A percentile compares a stretch with the other conserved stretches of the same genome.
These are phyloP conservation scores for Nannochloropsis granulata DNA, from an alignment of 108 stramenopile species.

Conservation along the genomic window DNA sequence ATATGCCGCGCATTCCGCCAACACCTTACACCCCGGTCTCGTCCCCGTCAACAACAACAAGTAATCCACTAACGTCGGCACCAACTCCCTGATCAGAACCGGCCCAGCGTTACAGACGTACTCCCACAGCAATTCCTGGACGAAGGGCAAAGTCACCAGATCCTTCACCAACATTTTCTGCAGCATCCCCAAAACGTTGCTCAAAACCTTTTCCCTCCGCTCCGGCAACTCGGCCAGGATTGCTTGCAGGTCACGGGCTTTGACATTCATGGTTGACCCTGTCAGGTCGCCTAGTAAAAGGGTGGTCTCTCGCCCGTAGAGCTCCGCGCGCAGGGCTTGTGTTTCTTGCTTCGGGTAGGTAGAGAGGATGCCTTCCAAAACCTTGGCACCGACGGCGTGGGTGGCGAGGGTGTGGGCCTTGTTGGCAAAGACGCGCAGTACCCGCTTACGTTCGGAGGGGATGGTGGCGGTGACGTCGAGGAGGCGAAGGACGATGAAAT, in stretches of 20 bases:
- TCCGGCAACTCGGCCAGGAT: conserved; percentile 14
- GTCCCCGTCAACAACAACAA: neutral
- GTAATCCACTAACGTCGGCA: neutral
- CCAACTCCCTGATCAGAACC: neutral
- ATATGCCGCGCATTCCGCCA: neutral
- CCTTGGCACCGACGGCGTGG: conserved; percentile 31
- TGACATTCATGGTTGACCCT: neutral
- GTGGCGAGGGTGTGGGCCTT: conserved; percentile 26
- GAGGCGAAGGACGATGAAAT: conserved; percentile 28
- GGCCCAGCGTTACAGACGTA: neutral
- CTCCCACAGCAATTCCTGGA: conserved; percentile 28
- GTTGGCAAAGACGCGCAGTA: conserved; percentile 10
- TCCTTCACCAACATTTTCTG: conserved; percentile 11
- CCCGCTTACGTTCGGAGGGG: conserved; percentile 13
- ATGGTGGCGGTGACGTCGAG: conserved; percentile 11
- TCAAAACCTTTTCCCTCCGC: neutral
- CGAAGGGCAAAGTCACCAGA: conserved; percentile 17
- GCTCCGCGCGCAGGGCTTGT: neutral
- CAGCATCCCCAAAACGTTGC: neutral
- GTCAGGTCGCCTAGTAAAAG: conserved; percentile 8
- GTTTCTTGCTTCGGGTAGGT: neutral
- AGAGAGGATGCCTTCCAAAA: conserved; percentile 9
- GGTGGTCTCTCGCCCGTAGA: conserved; percentile 24
- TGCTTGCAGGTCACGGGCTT: conserved; percentile 11
- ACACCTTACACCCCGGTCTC: neutral